A percentile compares a stretch with the other conserved stretches of the same genome.
phyloP scores from a whole-genome alignment of 2,329 filamentous ascomycete species.

The Monilinia fructicola region DNA sequence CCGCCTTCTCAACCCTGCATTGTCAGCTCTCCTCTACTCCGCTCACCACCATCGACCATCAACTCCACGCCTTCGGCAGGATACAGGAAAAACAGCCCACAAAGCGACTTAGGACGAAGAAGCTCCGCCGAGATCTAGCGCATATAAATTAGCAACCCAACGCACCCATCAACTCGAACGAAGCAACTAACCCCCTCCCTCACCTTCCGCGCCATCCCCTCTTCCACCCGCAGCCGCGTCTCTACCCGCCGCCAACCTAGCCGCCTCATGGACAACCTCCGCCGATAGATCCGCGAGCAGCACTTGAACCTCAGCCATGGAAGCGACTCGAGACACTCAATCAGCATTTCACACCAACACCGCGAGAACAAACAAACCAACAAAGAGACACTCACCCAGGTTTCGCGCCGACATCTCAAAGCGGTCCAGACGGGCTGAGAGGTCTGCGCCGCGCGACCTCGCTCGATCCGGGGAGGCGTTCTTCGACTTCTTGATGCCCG shows the following conservation, averaged over 20 bases:
- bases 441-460: background rate
- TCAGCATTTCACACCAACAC: background rate
- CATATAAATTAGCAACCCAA: background rate
- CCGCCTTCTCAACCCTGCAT: too few relatives aligned
- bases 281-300: background rate
- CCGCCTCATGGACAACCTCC: background rate
- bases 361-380: too few relatives aligned
- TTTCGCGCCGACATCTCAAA: background rate
- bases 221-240: background rate
- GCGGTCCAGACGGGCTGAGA: background rate
- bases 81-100: background rate
- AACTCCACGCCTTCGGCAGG: background rate
- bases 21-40: background rate
- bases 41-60: background rate
- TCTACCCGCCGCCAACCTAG: background rate
- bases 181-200: background rate
- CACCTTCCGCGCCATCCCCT: background rate
- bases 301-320: background rate
- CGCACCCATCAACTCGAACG: too few relatives aligned
- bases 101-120: background rate
- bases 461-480: background rate
- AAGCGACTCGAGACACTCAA: background rate
- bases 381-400: background rate
- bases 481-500: background rate
- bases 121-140: background rate